Evolutionary conservation across 192 early-diverging fungal species (phyloP), one percentile per base, ranked within the genome.

Genomic region (Umbelopsis vinacea): DNA sequence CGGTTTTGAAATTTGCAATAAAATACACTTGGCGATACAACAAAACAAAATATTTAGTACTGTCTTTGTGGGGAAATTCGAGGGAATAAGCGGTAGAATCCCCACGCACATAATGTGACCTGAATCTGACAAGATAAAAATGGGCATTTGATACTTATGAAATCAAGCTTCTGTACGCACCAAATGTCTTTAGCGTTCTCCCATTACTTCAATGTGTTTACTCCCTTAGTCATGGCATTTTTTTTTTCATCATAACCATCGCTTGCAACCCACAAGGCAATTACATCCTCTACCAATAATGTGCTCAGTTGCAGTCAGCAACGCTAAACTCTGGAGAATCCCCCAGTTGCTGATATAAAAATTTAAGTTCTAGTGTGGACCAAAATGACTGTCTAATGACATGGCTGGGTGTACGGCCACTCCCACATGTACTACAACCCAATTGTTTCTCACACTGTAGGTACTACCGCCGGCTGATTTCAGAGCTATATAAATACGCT

Each of bases 21-120:
- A 63, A 63, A 63, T 43, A 43, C 40, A 63, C 26, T 29, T 63
- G 57, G 57, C 57, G 57, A 63, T 63, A 63, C 26, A 29, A 63
- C 26, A 63, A 63, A 29, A n/a, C n/a, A n/a, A n/a, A n/a, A n/a
- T n/a, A n/a, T n/a, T n/a, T n/a, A n/a, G n/a, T n/a, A n/a, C n/a
- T n/a, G n/a, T n/a, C n/a, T n/a, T n/a, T n/a, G n/a, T n/a, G n/a
- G n/a, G n/a, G n/a, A n/a, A n/a, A n/a, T n/a, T n/a, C n/a, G n/a
- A n/a, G n/a, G n/a, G n/a, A n/a, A n/a, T n/a, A n/a, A n/a, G n/a
- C n/a, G n/a, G n/a, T n/a, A n/a, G n/a, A 11, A 43, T 43, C 40
- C 40, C 40, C 40, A 12, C 40, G 7, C 29, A 15, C 29, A 3
- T 37, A 37, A 29, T 11, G 57, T 63, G 40, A 43, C 40, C 40